Percentiles rank a stretch among this genome's conserved stretches.
Conservation (phyloP, 148 eudicot genomes). For the Persicaria maculosa region DNA sequence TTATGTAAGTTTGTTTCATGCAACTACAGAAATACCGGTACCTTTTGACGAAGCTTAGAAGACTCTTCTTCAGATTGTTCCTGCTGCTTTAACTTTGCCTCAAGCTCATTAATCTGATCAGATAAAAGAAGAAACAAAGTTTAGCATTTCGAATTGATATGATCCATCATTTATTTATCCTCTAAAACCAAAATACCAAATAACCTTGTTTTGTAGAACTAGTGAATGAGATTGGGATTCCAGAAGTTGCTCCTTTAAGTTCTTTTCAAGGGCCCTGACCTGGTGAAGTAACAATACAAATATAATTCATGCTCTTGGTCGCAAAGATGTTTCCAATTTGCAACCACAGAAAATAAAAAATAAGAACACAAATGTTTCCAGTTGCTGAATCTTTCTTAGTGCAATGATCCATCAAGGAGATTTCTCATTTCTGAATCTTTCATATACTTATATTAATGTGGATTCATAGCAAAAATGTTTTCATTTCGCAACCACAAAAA, state of each 20-base stretch:
- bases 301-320: too few species aligned
- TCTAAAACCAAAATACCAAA: not conserved
- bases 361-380: too few species aligned
- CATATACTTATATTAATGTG: not conserved
- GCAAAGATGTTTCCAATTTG: too few species aligned
- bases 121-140: not conserved
- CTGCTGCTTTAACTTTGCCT: slow-evolving; percentile 44
- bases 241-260: slow-evolving; percentile 54
- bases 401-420: not conserved
- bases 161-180: not conserved
- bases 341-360: too few species aligned
- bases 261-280: slow-evolving; percentile 68
- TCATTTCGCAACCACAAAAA: not conserved
- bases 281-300: slow-evolving; percentile 22
- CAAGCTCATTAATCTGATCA: slow-evolving; percentile 63
- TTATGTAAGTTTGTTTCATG: not conserved
- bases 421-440: not conserved
- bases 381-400: not conserved
- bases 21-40: not conserved
- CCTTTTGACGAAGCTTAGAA: slow-evolving; percentile 57
- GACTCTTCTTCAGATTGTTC: slow-evolving; percentile 35
- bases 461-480: not conserved
- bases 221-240: slow-evolving; percentile 41
- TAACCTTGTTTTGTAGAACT: slow-evolving; percentile 65
- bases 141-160: not conserved